Conservation (phyloP, 1,284 basidiomycete genomes). For the Wolfiporia cocos region DNA sequence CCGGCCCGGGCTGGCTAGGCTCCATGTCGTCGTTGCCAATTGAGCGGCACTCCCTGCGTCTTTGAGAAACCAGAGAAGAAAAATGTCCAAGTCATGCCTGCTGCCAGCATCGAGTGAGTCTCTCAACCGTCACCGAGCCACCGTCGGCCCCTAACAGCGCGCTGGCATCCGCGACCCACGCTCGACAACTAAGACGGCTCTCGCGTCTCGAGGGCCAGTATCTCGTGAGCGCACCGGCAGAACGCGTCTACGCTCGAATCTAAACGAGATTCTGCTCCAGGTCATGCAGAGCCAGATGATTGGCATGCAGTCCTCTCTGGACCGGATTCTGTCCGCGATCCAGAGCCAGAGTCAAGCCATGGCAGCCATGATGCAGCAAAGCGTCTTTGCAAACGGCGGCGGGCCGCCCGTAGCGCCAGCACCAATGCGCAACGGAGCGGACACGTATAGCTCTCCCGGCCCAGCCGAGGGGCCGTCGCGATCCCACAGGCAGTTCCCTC, state of each 20-base stretch:
- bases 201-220: slow-evolving; percentile 82
- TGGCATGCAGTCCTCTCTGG: slow-evolving; percentile 80
- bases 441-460: slow-evolving; percentile 23
- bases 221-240: slow-evolving; percentile 40
- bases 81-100: slow-evolving; percentile 49
- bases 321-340: slow-evolving; percentile 69
- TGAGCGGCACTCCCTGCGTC: slow-evolving; percentile 78
- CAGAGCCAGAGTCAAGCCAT: slow-evolving; percentile 41
- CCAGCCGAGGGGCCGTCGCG: slow-evolving; percentile 19
- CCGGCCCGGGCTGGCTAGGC: slow-evolving; percentile 69
- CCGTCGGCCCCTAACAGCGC: slow-evolving; percentile 15
- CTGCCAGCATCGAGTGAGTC: slow-evolving; percentile 69
- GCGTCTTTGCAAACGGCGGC: slow-evolving; percentile 18
- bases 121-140: slow-evolving; percentile 6
- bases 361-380: slow-evolving; percentile 26
- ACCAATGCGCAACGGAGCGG: slow-evolving; percentile 19
- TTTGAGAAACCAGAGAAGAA: slow-evolving; percentile 94
- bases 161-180: slow-evolving; percentile 13
- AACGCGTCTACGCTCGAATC: no score
- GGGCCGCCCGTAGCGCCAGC: slow-evolving; percentile 20
- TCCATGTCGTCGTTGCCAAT: slow-evolving; percentile 85
- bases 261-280: slow-evolving; percentile 27
- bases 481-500: slow-evolving; percentile 55
- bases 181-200: slow-evolving; percentile 48
- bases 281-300: slow-evolving; percentile 90